phyloP scores from a whole-genome alignment of 768 basidiomycete genomes.

The Amanita fuliginea region DNA sequence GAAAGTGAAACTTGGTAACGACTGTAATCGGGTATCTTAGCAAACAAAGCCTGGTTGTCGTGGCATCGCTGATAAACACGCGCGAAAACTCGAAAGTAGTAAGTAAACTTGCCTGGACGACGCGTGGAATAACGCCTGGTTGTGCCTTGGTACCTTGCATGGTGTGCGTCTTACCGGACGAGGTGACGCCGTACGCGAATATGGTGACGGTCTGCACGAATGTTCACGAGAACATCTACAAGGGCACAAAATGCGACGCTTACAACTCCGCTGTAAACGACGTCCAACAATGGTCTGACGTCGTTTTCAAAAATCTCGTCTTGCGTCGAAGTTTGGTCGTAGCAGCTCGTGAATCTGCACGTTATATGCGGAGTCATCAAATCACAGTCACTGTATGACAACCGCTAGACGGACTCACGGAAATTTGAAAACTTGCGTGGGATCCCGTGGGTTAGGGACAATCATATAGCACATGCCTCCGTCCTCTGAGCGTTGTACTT shows the following conservation, averaged over 20 bases:
- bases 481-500: slow-evolving; percentile 33
- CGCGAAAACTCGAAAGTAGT: background rate
- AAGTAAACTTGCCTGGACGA: slow-evolving; percentile 45
- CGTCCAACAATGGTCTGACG: slow-evolving; percentile 67
- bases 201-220: slow-evolving; percentile 63
- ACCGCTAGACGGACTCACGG: slow-evolving; percentile 35
- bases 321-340: slow-evolving; percentile 59
- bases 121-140: slow-evolving; percentile 81
- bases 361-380: slow-evolving; percentile 5
- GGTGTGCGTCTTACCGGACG: slow-evolving; percentile 86
- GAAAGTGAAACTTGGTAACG: slow-evolving; percentile 34
- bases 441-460: slow-evolving; percentile 63
- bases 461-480: slow-evolving; percentile 38
- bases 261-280: slow-evolving; percentile 69
- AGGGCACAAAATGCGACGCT: slow-evolving; percentile 15
- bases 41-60: slow-evolving; percentile 41
- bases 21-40: slow-evolving; percentile 25
- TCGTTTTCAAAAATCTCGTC: slow-evolving; percentile 70
- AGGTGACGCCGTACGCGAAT: slow-evolving; percentile 87
- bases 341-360: slow-evolving; percentile 64
- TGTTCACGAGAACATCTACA: background rate
- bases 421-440: slow-evolving; percentile 65
- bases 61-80: background rate
- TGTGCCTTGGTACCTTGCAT: slow-evolving; percentile 73
- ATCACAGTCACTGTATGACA: too few relatives aligned